Conservation (phyloP, 2,329 filamentous ascomycete species). For the Monilinia fructigena region DNA sequence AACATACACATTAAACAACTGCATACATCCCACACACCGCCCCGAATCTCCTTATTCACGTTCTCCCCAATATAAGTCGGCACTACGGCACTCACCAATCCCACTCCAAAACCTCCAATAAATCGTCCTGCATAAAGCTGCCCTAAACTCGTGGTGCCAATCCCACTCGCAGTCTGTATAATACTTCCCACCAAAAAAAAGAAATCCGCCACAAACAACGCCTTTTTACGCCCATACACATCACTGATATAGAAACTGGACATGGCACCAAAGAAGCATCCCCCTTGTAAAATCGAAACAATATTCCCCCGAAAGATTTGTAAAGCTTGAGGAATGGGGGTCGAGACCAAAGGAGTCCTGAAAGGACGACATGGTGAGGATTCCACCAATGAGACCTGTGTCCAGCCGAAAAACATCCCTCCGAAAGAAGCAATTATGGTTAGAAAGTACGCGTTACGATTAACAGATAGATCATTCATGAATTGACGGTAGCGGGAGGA, state of each 20-base stretch:
- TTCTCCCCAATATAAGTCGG: conserved; percentile 28
- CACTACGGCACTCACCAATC: conserved; percentile 25
- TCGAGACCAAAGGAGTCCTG: conserved; percentile 39
- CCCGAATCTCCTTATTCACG: conserved; percentile 25
- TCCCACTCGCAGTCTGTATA: conserved; percentile 22
- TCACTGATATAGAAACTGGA: conserved; percentile 43
- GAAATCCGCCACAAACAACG: conserved; percentile 22
- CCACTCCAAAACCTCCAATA: conserved; percentile 26
- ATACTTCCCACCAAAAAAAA: conserved; percentile 22
- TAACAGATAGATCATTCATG: conserved; percentile 6
- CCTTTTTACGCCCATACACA: conserved; percentile 29
- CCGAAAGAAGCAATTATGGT: conserved; percentile 55
- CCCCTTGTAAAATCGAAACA: conserved; percentile 65
- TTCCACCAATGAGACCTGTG: conserved; percentile 70
- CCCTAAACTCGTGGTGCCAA: conserved; percentile 19
- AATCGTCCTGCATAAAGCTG: conserved; percentile 25
- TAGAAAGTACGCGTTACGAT: conserved; percentile 24
- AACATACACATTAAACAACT: conserved; percentile 28
- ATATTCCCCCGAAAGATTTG: conserved; percentile 39
- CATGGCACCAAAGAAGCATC: conserved; percentile 63
- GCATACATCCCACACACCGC: conserved; percentile 26
- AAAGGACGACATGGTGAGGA: conserved; percentile 65
- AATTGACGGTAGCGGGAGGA: conserved; percentile 18
- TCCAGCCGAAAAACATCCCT: conserved; percentile 60
- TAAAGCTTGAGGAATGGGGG: not conserved